phyloP scores from a whole-genome alignment of 371 early-diverging fungal genomes.

The Mortierella sp. region DNA sequence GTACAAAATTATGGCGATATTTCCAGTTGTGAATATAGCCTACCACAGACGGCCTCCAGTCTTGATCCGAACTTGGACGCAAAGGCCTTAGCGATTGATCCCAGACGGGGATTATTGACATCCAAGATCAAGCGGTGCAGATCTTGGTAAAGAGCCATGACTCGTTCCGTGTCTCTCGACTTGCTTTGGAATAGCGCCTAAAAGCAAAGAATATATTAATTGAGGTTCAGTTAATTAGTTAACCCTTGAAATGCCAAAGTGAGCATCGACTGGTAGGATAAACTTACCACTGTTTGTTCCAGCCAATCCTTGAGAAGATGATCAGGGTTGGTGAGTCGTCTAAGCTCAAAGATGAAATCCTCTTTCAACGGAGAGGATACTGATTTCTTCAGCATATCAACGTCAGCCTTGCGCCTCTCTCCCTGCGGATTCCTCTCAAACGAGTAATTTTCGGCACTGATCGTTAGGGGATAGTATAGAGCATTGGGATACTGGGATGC shows the following conservation, averaged over 20 bases:
- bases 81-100: conserved; percentile 60
- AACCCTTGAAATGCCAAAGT: not conserved
- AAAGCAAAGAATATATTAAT: not conserved
- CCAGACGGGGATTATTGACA: conserved; percentile 28
- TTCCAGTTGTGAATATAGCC: not conserved
- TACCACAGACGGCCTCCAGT: conserved; percentile 62
- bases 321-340: conserved; percentile 76
- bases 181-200: conserved; percentile 44
- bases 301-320: conserved; percentile 78
- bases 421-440: conserved; percentile 46
- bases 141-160: conserved; percentile 44
- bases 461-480: conserved; percentile 74
- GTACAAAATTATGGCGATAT: not conserved
- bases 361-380: conserved; percentile 66
- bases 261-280: not conserved
- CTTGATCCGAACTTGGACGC: conserved; percentile 64
- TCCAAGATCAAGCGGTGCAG: conserved; percentile 37
- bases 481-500: conserved; percentile 77
- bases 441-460: conserved; percentile 76
- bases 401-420: conserved; percentile 40
- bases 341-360: conserved; percentile 71
- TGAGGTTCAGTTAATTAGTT: not conserved
- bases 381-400: conserved; percentile 58
- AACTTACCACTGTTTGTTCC: conserved; percentile 62
- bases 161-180: conserved; percentile 24